These are phyloP conservation scores for Inga leiocalycina DNA, from an alignment of 306 rosid genomes.

Conservation along the genomic window DNA sequence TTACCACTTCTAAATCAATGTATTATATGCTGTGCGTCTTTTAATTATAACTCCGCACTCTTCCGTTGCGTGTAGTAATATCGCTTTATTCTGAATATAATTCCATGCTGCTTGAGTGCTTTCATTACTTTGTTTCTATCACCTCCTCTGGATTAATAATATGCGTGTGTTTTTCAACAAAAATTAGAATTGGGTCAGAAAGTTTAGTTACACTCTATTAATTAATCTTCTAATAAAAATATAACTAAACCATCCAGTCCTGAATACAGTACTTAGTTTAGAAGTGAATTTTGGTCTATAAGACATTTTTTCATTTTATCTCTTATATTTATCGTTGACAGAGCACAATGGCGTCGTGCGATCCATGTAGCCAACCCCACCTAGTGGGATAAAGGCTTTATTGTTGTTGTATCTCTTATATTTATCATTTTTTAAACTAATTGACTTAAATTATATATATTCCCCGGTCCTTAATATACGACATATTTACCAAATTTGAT, in stretches of 20 bases:
- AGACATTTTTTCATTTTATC: too few relatives aligned
- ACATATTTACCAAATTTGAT: too few relatives aligned
- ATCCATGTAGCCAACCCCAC: too few relatives aligned
- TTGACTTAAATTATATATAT: too few relatives aligned
- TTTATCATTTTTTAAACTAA: too few relatives aligned
- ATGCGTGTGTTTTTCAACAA: not conserved
- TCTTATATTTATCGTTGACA: too few relatives aligned
- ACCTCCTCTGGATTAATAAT: not conserved
- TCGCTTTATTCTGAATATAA: not conserved
- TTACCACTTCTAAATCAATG: not conserved
- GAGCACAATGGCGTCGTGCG: too few relatives aligned
- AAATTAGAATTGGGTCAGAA: not conserved
- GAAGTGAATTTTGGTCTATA: too few relatives aligned
- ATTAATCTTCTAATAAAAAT: not conserved
- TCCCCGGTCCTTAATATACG: too few relatives aligned
- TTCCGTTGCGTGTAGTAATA: not conserved
- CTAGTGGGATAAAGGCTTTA: too few relatives aligned
- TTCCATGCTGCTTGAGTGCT: not conserved
- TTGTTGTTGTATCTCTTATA: too few relatives aligned
- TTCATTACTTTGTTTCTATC: not conserved
- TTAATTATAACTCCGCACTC: not conserved
- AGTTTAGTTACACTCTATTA: not conserved
- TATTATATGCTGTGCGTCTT: not conserved
- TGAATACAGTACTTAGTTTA: too few relatives aligned
- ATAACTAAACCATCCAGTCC: not conserved